Evolutionary conservation across 805 yeast genomes (phyloP).

Genomic region (Wickerhamiella kazuoi): DNA sequence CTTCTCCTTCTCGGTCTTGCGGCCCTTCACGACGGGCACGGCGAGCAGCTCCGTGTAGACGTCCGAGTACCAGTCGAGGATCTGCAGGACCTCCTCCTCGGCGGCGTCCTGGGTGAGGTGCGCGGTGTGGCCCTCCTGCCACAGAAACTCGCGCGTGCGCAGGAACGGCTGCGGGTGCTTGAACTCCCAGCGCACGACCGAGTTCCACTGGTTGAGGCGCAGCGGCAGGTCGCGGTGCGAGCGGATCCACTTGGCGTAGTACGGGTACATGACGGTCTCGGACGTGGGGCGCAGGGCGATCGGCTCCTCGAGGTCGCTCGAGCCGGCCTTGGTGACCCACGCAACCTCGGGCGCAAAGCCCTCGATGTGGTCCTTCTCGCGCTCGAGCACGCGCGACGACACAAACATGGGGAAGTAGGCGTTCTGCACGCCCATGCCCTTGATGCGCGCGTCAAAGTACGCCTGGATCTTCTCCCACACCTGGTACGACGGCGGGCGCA

Average conservation of each 20-base stretch:
- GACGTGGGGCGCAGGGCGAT: constrained; percentile 99
- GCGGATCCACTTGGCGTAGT: constrained; percentile 97
- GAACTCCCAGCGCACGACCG: constrained; percentile 99
- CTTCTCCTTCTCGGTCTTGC: constrained; percentile 91
- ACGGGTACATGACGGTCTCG: constrained; percentile 99
- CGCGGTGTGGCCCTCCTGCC: constrained; percentile 99
- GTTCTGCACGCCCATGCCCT: constrained; percentile 78
- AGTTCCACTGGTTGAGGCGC: constrained; percentile 96
- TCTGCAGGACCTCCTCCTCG: constrained; percentile 62
- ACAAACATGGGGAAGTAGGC: constrained; percentile 99
- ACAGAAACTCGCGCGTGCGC: constrained; percentile 95
- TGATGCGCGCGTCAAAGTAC: constrained; percentile 69
- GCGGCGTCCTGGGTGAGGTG: constrained; percentile 76
- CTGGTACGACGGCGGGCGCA: constrained; percentile 87
- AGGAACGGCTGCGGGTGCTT: constrained; percentile 98
- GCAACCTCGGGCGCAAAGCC: constrained; percentile 99
- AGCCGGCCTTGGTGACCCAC: constrained; percentile 97
- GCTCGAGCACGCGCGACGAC: constrained; percentile 77
- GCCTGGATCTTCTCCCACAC: constrained; percentile 90
- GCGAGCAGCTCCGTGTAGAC: constrained; percentile 86
- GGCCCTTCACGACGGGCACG: constrained; percentile 91
- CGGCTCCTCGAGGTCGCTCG: constrained; percentile 88
- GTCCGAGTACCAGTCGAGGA: constrained; percentile 69
- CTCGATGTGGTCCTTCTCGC: constrained; percentile 95
- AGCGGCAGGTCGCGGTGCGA: constrained; percentile 96